Evolutionary conservation across 176 grass and related monocot species (phyloP), one percentile per base, ranked within the genome.

Genomic region (Musa beccarii): DNA sequence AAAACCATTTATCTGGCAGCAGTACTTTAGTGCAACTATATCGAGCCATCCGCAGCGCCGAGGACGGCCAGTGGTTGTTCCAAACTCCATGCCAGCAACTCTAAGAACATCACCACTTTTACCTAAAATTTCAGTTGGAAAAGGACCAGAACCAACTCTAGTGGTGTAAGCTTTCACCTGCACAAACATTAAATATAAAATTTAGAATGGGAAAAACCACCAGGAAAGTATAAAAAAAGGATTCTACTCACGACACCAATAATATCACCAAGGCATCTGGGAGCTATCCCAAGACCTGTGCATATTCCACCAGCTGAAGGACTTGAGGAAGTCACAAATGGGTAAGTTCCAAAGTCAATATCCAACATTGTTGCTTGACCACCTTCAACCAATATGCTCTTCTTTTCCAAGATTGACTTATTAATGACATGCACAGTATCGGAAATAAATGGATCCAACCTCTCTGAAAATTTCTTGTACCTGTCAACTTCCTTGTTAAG

Each of bases 291-390:
- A 43, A 98, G 86, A 7, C 94, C 94, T 6, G 88, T 98, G 63
- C 94, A 98, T 66, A 98, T 98, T 51, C 94, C 94, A 78, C 94
- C 90, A 57, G 94, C 90, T n/a, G 94, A 93, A 52, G 94, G 94
- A 78, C 80, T 98, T 59, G 90, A 98, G 10, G 94, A 98, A 28
- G 94, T 98, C 43, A 98, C 94, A 76, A 91, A 98, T 2, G 90
- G 94, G 70, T 98, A 98, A 52, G 90, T 98, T 15, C 94, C 94
- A 53, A 98, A 98, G 82, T 98, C 94, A 84, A 98, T 87, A 70
- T 98, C 94, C 81, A 98, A 79, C 94, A 98, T 93, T 25, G 94
- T 98, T 72, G 94, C 94, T 78, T 98, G 90, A 73, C 94, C 90
- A 73, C 94, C 90, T 91, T 93, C 94, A 62, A 98, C 90, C 76